Evolutionary conservation across 2,329 filamentous ascomycete genomes (phyloP).

Genomic region (Cladobotryum protrusum): DNA sequence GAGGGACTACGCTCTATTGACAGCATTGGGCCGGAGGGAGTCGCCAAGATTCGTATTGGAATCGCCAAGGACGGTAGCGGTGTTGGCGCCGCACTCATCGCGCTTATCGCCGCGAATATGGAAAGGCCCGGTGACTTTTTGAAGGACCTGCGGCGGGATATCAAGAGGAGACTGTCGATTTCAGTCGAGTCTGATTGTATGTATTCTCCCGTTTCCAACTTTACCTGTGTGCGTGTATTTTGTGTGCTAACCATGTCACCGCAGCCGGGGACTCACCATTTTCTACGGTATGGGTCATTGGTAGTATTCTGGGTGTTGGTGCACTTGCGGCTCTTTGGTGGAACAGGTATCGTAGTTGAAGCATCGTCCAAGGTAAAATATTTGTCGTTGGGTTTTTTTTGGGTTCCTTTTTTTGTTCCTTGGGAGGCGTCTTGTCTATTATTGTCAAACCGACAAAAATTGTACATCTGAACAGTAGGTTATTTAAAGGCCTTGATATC

Average conservation of each 20-base stretch:
- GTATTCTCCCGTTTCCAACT: conserved; percentile 10
- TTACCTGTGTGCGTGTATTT: too few species aligned
- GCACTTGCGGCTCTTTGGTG: conserved; percentile 35
- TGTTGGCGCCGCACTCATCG: conserved; percentile 82
- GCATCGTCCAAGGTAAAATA: conserved; percentile 4
- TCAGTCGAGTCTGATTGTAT: conserved; percentile 26
- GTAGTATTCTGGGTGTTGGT: conserved; percentile 30
- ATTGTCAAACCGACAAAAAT: conserved; percentile 1
- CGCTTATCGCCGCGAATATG: conserved; percentile 72
- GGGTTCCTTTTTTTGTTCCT: neutral
- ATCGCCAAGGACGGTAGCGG: conserved; percentile 94
- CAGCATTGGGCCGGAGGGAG: conserved; percentile 69
- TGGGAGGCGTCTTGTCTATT: conserved; percentile 11
- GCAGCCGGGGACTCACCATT: conserved; percentile 26
- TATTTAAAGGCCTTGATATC: too few species aligned
- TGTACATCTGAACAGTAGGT: conserved; percentile 6
- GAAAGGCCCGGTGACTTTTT: conserved; percentile 45
- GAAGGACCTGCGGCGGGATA: conserved; percentile 34
- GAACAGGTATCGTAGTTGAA: conserved; percentile 23
- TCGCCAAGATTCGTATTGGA: conserved; percentile 84
- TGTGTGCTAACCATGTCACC: neutral
- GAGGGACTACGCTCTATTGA: conserved; percentile 72
- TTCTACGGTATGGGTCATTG: conserved; percentile 26
- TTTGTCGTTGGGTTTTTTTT: neutral
- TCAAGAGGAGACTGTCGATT: conserved; percentile 28